A percentile compares a stretch with the other conserved stretches of the same genome.
phyloP scores from a whole-genome alignment of 2,329 filamentous ascomycete genomes.

The Diaporthe sp. region DNA sequence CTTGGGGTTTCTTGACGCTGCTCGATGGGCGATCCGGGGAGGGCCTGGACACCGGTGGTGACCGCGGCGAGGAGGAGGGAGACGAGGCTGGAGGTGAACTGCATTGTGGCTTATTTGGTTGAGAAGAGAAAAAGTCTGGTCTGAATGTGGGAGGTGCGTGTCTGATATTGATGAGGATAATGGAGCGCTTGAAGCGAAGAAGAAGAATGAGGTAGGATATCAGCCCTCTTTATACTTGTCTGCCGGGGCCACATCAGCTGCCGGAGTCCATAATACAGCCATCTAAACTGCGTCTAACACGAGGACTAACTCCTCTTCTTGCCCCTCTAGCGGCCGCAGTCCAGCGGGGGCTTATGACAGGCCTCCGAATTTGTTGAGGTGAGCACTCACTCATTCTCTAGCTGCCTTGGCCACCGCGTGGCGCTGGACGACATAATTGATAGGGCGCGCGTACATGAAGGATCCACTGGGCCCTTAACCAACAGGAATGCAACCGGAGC shows the following conservation, averaged over 20 bases:
- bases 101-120: neutral
- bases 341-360: neutral
- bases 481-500: neutral
- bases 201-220: neutral
- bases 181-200: neutral
- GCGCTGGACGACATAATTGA: neutral
- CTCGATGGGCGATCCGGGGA: neutral
- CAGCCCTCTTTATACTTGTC: neutral
- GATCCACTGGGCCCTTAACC: neutral
- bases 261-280: too few species aligned
- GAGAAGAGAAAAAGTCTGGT: neutral
- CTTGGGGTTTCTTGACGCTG: slow-evolving; percentile 11
- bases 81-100: slow-evolving; percentile 17
- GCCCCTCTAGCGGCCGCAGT: neutral
- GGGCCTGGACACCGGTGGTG: slow-evolving; percentile 14
- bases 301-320: neutral
- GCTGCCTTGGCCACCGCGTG: slow-evolving; percentile 2
- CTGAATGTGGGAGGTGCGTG: neutral
- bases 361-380: neutral
- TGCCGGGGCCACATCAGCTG: neutral
- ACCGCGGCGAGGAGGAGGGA: slow-evolving; percentile 9
- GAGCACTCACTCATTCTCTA: neutral
- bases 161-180: neutral
- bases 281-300: neutral
- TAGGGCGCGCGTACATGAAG: neutral